Conservation (phyloP, 2,329 filamentous ascomycete species). For the Fusarium sambucinum region DNA sequence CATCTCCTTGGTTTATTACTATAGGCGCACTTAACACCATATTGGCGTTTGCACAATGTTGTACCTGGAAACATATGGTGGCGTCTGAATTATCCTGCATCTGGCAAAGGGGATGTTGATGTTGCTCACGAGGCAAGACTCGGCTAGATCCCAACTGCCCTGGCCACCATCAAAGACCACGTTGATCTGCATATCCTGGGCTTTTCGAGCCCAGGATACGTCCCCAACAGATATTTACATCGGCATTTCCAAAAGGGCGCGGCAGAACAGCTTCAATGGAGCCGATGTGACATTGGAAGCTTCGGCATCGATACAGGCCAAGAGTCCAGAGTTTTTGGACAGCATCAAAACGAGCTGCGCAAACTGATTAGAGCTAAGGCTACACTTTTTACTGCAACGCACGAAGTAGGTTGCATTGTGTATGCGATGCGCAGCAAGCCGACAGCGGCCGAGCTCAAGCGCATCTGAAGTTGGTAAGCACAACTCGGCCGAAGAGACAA, state of each 20-base stretch:
- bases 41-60: conserved; percentile 6
- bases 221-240: not conserved
- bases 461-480: conserved; percentile 10
- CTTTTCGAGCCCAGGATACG: conserved; percentile 15
- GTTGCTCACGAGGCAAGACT: conserved; percentile 20
- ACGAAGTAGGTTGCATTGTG: conserved; percentile 16
- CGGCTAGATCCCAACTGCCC: conserved; percentile 20
- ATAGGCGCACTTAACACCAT: conserved; percentile 5
- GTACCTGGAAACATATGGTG: conserved; percentile 39
- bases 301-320: conserved; percentile 9
- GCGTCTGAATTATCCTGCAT: conserved; percentile 43
- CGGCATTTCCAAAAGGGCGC: conserved; percentile 26
- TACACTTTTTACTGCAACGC: not conserved
- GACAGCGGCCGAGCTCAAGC: conserved; percentile 36
- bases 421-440: conserved; percentile 20
- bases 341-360: conserved; percentile 15
- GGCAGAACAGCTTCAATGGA: conserved; percentile 23
- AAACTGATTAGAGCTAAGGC: conserved; percentile 7
- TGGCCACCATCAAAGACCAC: conserved; percentile 25
- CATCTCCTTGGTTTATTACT: conserved; percentile 4
- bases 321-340: not conserved
- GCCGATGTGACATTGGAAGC: conserved; percentile 30
- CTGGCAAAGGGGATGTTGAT: conserved; percentile 19
- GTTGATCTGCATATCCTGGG: conserved; percentile 22
- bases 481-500: conserved; percentile 39